Evolutionary conservation across 495 filamentous ascomycete species (phyloP).

Genomic region (Hypoxylon trugodes): DNA sequence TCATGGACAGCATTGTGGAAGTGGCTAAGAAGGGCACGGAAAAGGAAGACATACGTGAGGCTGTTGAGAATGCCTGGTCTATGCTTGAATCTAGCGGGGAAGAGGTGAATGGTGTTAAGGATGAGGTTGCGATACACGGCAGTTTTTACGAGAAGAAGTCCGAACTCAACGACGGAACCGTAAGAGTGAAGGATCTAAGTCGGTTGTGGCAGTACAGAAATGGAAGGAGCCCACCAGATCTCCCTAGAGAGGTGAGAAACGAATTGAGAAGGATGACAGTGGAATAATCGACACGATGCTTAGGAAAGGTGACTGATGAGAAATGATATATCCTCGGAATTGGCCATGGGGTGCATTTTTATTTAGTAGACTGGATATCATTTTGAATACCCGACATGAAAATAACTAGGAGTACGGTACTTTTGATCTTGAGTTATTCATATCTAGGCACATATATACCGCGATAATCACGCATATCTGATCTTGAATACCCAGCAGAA

Average conservation of each 20-base stretch:
- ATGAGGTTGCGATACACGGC: conserved; percentile 48
- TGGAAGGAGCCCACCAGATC: conserved; percentile 64
- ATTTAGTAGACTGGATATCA: conserved; percentile 7
- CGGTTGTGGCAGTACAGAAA: conserved; percentile 78
- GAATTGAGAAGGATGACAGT: conserved; percentile 28
- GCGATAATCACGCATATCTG: conserved; percentile 38
- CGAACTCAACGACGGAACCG: conserved; percentile 32
- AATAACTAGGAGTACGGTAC: no score
- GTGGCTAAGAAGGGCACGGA: conserved; percentile 50
- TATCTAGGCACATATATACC: no score
- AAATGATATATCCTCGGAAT: not conserved
- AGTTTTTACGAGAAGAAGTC: conserved; percentile 33
- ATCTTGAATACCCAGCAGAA: conserved; percentile 64
- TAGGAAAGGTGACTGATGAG: not conserved
- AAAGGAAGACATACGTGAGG: conserved; percentile 48
- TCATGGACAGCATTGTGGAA: conserved; percentile 65
- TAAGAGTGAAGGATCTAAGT: conserved; percentile 73
- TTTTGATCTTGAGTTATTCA: no score
- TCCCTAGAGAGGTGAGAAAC: conserved; percentile 28
- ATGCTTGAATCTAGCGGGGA: conserved; percentile 28
- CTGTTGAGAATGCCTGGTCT: conserved; percentile 49
- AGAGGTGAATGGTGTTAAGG: conserved; percentile 30
- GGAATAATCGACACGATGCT: conserved; percentile 6
- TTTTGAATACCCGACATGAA: not conserved
- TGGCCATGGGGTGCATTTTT: not conserved